Conservation (phyloP, 306 rosid genomes). For the Lathyrus sativus region DNA sequence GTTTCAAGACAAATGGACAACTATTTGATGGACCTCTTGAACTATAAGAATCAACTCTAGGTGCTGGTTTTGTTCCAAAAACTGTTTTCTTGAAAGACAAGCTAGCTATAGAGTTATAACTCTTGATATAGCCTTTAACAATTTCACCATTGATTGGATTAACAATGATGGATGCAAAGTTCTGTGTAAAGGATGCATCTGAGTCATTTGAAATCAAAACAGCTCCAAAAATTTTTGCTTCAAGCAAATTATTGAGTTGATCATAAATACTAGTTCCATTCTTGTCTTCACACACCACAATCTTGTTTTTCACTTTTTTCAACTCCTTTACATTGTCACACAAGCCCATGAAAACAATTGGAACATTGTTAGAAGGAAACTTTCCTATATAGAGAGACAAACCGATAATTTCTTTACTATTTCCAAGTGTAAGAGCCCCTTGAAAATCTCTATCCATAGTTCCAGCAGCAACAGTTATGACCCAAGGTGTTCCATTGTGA, state of each 20-base stretch:
- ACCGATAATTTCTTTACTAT: conserved; percentile 48
- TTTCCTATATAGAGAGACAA: conserved; percentile 48
- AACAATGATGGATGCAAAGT: conserved; percentile 42
- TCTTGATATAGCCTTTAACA: conserved; percentile 51
- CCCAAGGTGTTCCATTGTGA: conserved; percentile 87
- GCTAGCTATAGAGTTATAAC: conserved; percentile 39
- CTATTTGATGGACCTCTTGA: conserved; percentile 81
- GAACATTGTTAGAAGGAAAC: conserved; percentile 6
- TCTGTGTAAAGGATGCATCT: background rate
- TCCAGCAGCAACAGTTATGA: conserved; percentile 69
- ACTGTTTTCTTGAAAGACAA: conserved; percentile 47
- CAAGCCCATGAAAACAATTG: conserved; percentile 52
- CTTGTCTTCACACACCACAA: conserved; percentile 64
- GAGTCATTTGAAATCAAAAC: conserved; percentile 62
- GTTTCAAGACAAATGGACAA: conserved; percentile 70
- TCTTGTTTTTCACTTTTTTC: conserved; percentile 40
- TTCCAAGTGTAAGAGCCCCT: conserved; percentile 48
- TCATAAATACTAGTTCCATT: background rate
- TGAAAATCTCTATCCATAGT: conserved; percentile 58
- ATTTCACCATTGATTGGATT: conserved; percentile 47
- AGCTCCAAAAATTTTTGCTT: conserved; percentile 44
- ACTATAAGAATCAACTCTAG: conserved; percentile 59
- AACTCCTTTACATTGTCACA: conserved; percentile 44
- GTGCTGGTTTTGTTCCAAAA: conserved; percentile 60
- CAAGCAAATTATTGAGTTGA: conserved; percentile 20